Evolutionary conservation across 78 protist species (phyloP), one percentile per base, ranked within the genome.

Genomic region (Trichosphaerium sp.): DNA sequence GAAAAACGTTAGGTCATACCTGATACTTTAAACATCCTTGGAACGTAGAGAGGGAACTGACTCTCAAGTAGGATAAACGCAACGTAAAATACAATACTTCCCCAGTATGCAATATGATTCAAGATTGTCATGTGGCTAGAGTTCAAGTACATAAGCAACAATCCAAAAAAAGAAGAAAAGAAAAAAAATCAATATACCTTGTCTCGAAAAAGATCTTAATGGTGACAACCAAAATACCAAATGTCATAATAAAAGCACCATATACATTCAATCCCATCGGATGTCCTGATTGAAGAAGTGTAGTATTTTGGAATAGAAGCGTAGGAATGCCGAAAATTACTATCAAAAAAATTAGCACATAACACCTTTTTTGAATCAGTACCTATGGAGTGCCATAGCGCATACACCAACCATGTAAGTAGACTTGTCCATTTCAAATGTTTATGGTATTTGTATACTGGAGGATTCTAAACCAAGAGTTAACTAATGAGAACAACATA

Each of bases 381-480:
- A n/a, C n/a, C 71, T 2, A 4, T 38, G 34, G 82, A 75, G 23
- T 75, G 82, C 28, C 59, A 75, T 12, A 75, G 38, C 15, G 75
- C 82, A 39, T 66, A 69, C 5, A 21, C 12, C 4, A 75, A 7
- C 21, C 56, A 49, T 34, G 28, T 15, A 0, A 29, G 14, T 8
- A 75, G 42, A 2, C 65, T 56, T 6, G 11, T 38, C 40, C 42
- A 57, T 18, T 75, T 68, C n/a, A 54, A 75, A 21, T 47, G 40
- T 10, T 65, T 39, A 18, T 54, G 26, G 3, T 75, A 74, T 42
- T 56, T 15, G 31, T 65, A 75, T 43, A 75, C 4, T 40, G 37
- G 14, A 49, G 75, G 75, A 41, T 64, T 60, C 35, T 54, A 35
- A 6, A 44, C 18, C 51, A 44, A 18, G 51, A 44, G 18, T 18